Percentiles rank a stretch among this genome's conserved stretches.
Evolutionary conservation across 192 early-diverging fungal species (phyloP).

Genomic region (Backusella parvicylindrica): DNA sequence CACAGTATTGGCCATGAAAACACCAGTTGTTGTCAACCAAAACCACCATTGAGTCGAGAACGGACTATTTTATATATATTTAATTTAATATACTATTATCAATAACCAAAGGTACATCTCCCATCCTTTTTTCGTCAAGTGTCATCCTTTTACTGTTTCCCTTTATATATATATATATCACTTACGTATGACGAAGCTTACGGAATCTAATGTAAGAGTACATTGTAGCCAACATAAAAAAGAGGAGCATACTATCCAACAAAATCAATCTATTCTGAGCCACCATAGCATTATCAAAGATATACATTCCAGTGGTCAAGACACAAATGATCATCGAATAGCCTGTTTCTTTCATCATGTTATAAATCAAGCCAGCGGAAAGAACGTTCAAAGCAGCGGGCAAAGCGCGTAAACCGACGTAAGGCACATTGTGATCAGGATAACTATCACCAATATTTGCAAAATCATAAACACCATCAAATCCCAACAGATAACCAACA

Average conservation of each 20-base stretch:
- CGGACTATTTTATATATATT: slow-evolving; percentile 40
- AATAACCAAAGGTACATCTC: not conserved
- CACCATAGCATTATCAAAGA: slow-evolving; percentile 78
- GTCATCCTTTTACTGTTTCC: not conserved
- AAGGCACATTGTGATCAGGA: slow-evolving; percentile 79
- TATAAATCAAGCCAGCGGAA: slow-evolving; percentile 71
- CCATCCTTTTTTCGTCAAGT: too few species aligned
- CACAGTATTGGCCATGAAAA: slow-evolving; percentile 69
- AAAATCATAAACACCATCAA: slow-evolving; percentile 88
- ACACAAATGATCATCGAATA: slow-evolving; percentile 45
- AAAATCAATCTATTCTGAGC: slow-evolving; percentile 90
- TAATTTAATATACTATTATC: not conserved
- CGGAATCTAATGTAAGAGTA: slow-evolving; percentile 86
- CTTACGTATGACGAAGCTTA: slow-evolving; percentile 41
- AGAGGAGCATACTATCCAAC: slow-evolving; percentile 82
- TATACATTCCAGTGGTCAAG: not conserved
- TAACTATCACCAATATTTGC: slow-evolving; percentile 86
- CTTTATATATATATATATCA: not conserved
- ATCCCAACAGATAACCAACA: slow-evolving; percentile 71
- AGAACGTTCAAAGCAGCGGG: slow-evolving; percentile 74
- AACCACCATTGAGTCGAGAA: slow-evolving; percentile 83
- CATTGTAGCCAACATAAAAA: slow-evolving; percentile 79
- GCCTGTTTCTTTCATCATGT: slow-evolving; percentile 76
- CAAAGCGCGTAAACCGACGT: slow-evolving; percentile 72
- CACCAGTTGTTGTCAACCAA: slow-evolving; percentile 81